Base-by-base conservation (phyloP, 176 grass and related monocot species). In the Bolboschoenus planiculmis region DNA sequence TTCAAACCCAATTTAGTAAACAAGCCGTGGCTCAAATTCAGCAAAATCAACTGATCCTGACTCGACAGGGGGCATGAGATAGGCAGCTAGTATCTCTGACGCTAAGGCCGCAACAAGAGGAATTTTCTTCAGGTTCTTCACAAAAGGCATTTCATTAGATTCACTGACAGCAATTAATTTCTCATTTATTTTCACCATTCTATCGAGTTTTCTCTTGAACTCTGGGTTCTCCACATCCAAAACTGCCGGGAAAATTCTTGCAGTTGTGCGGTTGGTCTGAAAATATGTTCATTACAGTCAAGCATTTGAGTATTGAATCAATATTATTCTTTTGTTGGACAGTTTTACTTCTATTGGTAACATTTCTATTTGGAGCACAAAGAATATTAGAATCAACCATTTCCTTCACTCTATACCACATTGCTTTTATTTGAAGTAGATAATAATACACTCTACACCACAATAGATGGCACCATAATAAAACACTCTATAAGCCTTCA, bases 211-310 rank as follows among this genome's bases (percentile, higher is more conserved):
- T 84, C 96, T 99, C 89, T 91, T 99, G 88, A 99, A 99, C 72
- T 99, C 96, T 33, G 92, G 92, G 83, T 95, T 95, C 84, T 99
- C 96, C 0, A 99, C 92, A 29, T 99, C 92, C 29, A 73, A 89
- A 65, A 99, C 96, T 57, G 92, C 92, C 0, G 96, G 96, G 92
- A 99, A 99, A 57, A 99, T 99, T 74, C 96, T 94, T 4, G 90
- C 92, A 15, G 96, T 91, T 14, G 92, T 93, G 78, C 92, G 92
- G 78, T 97, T 97, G 75, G 95, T 97, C 95, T 97, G 85, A 77
- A 86, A 79, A 81, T 60, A 83, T 70, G 78, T 60, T 46, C 18
- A 81, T 15, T 30, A 29, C 3, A 70, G 62, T 16, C 36, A 18
- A 85, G 65, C 14, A 42, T 81, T 82, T 47, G 21, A 64, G 13